phyloP scores from a whole-genome alignment of 805 yeast genomes.

The Monosporozyma unispora region DNA sequence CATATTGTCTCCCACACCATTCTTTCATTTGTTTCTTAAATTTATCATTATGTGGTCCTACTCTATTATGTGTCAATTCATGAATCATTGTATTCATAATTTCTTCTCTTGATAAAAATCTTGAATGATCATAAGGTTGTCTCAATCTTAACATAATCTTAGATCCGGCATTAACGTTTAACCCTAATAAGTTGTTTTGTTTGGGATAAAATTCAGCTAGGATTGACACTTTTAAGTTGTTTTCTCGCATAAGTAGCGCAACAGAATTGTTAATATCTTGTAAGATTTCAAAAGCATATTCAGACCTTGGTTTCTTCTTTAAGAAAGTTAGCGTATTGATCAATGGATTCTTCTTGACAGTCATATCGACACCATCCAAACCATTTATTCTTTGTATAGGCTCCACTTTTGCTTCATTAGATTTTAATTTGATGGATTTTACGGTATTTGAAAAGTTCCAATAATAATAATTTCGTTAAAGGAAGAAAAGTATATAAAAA shows the following conservation, averaged over 20 bases:
- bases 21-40: conserved; percentile 63
- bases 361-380: background rate
- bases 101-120: conserved; percentile 55
- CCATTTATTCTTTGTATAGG: background rate
- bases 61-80: conserved; percentile 72
- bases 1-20: conserved; percentile 42
- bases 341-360: conserved; percentile 7
- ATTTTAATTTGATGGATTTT: background rate
- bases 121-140: conserved; percentile 39
- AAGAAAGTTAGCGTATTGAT: conserved; percentile 5
- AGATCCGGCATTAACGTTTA: conserved; percentile 71
- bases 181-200: conserved; percentile 54
- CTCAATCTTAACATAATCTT: conserved; percentile 68
- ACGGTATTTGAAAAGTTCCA: conserved; percentile 1
- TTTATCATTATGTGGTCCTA: conserved; percentile 70
- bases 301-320: conserved; percentile 4
- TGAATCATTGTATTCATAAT: conserved; percentile 80
- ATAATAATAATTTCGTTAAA: background rate
- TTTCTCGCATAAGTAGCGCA: conserved; percentile 68
- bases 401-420: no score
- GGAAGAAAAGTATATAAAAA: background rate
- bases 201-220: conserved; percentile 80
- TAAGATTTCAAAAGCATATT: conserved; percentile 6
- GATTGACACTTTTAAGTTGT: conserved; percentile 54
- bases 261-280: conserved; percentile 55